Percentiles rank a stretch among this genome's conserved stretches.
Evolutionary conservation across 1,139 yeast species (phyloP).

Genomic region (Scheffersomyces quercinus): DNA sequence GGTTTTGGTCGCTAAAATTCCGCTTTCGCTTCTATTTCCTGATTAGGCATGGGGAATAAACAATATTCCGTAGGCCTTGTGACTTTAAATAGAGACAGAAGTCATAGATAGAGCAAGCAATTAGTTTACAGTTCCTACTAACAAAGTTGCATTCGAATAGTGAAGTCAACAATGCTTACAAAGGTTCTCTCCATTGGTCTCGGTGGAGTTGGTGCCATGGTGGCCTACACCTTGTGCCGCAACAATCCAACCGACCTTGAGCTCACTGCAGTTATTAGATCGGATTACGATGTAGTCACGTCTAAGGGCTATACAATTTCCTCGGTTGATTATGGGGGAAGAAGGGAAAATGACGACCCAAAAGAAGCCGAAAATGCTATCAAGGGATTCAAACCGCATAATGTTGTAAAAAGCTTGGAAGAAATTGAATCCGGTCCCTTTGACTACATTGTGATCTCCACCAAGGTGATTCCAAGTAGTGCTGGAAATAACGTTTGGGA

Average conservation of each 20-base stretch:
- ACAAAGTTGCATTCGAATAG: too few relatives aligned
- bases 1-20: too few relatives aligned
- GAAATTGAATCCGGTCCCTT: constrained; percentile 29
- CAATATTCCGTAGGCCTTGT: too few relatives aligned
- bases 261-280: constrained; percentile 33
- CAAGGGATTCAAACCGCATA: constrained; percentile 25
- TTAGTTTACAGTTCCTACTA: too few relatives aligned
- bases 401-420: constrained; percentile 23
- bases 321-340: constrained; percentile 27
- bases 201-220: constrained; percentile 76
- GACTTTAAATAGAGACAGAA: too few relatives aligned
- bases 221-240: constrained; percentile 57
- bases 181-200: constrained; percentile 60
- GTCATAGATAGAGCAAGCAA: too few relatives aligned
- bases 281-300: constrained; percentile 29
- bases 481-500: constrained; percentile 23
- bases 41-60: too few relatives aligned
- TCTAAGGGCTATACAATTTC: constrained; percentile 30
- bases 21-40: too few relatives aligned
- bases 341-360: constrained; percentile 14
- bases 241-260: constrained; percentile 41
- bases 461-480: constrained; percentile 32
- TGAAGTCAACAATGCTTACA: constrained; percentile 5
- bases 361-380: constrained; percentile 16
- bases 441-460: constrained; percentile 34